Evolutionary conservation across 164 flowering plant genomes (phyloP), one percentile per base, ranked within the genome.

Genomic region (Houttuynia cordata): DNA sequence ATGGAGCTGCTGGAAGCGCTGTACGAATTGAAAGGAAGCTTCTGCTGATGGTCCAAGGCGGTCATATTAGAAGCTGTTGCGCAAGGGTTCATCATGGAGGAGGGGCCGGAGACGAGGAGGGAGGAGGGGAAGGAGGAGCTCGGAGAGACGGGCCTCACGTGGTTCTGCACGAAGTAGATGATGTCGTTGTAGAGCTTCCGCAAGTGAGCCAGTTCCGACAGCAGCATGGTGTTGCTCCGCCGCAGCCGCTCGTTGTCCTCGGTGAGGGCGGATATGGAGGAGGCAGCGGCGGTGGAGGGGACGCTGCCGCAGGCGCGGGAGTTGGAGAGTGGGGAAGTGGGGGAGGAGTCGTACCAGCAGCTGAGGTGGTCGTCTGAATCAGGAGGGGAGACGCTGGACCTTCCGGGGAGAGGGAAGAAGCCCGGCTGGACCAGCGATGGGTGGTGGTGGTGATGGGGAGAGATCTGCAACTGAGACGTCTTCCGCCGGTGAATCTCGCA

Each of bases 401-500:
- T 67, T 59, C 61, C 66, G 0, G 80, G 62, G 54, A 75, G 79
- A 0, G 79, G 78, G 59, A 79, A 80, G 70, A 77, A 83, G 24
- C 62, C 56, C 10, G 72, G 60, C 58, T 37, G 30, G 24, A 20
- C 40, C 51, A 17, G 58, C 15, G 41, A 69, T 64, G 15, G 75
- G 75, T 47, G 78, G 66, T 76, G 75, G 39, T 57, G 73, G 63
- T 70, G 74, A 54, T 72, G 84, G 57, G 67, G 76, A 25, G 83
- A 22, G 8, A 80, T 71, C 66, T 79, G 89, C 0, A 84, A 89
- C 54, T 84, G 91, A 24, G 89, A 62, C 0, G 96, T 81, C 64
- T 87, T 89, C 55, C 98, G 72, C 12, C 98, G 62, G 59, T 92
- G 96, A 77, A 92, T 92, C 81, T 92, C 98, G 63, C 98, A 92